Base-by-base conservation (phyloP, 805 yeast species). In the Nakazawaea anatomiae region DNA sequence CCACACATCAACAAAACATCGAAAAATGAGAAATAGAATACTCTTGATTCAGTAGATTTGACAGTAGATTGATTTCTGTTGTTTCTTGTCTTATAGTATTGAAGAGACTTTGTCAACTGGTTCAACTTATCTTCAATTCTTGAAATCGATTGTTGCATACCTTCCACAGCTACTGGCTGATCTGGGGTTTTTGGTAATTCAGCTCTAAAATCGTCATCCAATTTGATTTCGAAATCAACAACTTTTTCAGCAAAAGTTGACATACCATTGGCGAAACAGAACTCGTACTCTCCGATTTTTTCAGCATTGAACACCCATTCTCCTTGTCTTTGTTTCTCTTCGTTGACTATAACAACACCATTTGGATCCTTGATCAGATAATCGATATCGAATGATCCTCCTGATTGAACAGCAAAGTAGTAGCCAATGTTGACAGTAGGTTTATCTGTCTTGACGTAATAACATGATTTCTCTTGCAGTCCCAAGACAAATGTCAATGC, bases 41-140 rank as follows among this genome's bases (percentile, higher is more conserved):
- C 82, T 66, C 89, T 72, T 8, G 72, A 64, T 58, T 80, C 85
- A 4, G 89, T 83, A 12, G 85, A 79, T 57, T 72, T 75, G 47
- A 85, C 89, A 39, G 90, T 85, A 48, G 85, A 80, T 79, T 89
- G 94, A 71, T 92, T 92, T 71, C 98, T 80, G 71, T 82, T 82
- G 69, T 88, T 92, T 73, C 99, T 85, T 10, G 95, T 83, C 69
- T 83, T 87, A 75, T 91, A 90, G 69, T 91, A 87, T 59, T 85
- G 87, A 64, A 92, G 71, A 39, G 83, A 72, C 57, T 76, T 76
- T 58, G 76, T 71, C 54, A 87, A 70, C 10, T 73, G 72, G 57
- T 76, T 78, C 61, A 86, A 72, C 59, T 84, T 85, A 6, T 63
- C 58, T 58, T 85, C 89, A 53, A 87, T 83, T 51, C 69, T 70